Evolutionary conservation across 345 rosid species (phyloP).

Genomic region (Psidium guajava): DNA sequence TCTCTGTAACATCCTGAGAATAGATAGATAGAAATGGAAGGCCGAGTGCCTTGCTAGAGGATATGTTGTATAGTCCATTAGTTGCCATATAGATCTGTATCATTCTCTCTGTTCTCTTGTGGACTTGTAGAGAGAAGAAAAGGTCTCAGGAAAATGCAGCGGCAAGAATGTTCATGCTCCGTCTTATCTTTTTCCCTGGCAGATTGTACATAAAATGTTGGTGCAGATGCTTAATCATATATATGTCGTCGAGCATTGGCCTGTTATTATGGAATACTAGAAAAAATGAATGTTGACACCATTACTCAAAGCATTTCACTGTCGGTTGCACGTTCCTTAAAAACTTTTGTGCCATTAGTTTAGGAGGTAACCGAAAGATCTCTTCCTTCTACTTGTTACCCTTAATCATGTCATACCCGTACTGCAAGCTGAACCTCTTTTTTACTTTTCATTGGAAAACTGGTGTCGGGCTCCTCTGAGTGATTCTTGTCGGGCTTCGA

Average conservation of each 20-base stretch:
- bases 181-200: not conserved
- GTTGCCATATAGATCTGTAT: not conserved
- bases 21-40: slow-evolving; percentile 35
- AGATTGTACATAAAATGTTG: not conserved
- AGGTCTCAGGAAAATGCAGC: not conserved
- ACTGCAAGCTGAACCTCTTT: not conserved
- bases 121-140: not conserved
- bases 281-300: not conserved
- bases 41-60: not conserved
- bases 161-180: not conserved
- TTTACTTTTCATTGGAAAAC: not conserved
- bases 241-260: not conserved
- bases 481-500: not conserved
- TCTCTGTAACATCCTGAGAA: slow-evolving; percentile 78
- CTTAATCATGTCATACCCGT: not conserved
- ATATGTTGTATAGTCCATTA: not conserved
- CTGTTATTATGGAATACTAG: not conserved
- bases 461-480: not conserved
- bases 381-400: not conserved
- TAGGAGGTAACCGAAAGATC: not conserved
- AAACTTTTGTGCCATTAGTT: not conserved
- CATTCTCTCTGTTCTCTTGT: not conserved
- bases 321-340: not conserved
- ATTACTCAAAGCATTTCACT: not conserved
- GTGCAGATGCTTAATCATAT: not conserved